Evolutionary conservation across 768 basidiomycete genomes (phyloP).

Genomic region (Asterophora lycoperdoides): DNA sequence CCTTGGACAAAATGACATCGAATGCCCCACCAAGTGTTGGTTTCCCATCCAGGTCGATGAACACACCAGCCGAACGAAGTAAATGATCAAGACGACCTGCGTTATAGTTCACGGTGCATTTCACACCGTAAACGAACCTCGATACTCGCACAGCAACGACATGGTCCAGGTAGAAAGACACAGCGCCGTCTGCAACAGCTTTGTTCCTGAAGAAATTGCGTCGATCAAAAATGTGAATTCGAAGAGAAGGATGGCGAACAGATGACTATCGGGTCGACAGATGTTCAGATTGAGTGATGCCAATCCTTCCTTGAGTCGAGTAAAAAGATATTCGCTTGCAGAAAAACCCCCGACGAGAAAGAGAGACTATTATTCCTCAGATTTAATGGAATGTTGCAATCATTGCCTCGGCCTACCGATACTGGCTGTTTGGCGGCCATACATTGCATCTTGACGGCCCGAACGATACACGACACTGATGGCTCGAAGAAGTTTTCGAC

Average conservation of each 20-base stretch:
- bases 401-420: constrained; percentile 11
- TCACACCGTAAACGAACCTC: constrained; percentile 22
- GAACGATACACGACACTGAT: constrained; percentile 16
- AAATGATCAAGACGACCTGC: constrained; percentile 18
- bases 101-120: constrained; percentile 17
- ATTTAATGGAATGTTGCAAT: background rate
- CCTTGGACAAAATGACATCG: constrained; percentile 23
- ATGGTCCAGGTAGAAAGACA: constrained; percentile 26
- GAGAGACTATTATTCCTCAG: constrained; percentile 27
- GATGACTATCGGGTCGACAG: constrained; percentile 48
- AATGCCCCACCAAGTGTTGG: constrained; percentile 18
- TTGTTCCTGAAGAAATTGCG: constrained; percentile 20
- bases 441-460: constrained; percentile 8
- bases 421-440: constrained; percentile 9
- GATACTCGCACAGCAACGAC: constrained; percentile 24
- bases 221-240: background rate
- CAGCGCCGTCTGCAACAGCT: constrained; percentile 29
- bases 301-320: constrained; percentile 36
- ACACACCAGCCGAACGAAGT: constrained; percentile 7
- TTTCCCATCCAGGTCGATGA: constrained; percentile 10
- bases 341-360: constrained; percentile 58
- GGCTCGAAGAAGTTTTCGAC: constrained; percentile 21
- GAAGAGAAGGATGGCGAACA: constrained; percentile 33
- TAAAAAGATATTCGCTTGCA: constrained; percentile 52
- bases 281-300: constrained; percentile 35